These are phyloP conservation scores for Brachypodium distachyon DNA, from an alignment of 202 grass and related monocot species.

Conservation along the genomic window DNA sequence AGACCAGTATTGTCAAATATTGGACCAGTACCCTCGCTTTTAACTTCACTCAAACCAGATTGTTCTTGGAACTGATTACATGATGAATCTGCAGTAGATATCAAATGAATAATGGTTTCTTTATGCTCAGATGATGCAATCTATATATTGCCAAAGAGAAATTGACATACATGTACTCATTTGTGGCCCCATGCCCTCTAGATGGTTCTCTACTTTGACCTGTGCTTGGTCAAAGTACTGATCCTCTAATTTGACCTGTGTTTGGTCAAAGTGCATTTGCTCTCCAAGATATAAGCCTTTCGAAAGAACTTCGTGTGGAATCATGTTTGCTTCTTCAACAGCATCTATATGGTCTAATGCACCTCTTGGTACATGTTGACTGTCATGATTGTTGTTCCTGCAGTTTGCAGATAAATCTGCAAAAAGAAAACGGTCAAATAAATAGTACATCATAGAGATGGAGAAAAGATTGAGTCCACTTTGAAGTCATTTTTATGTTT, in stretches of 20 bases:
- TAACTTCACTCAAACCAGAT: conserved; percentile 41
- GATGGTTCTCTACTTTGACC: conserved; percentile 15
- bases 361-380: conserved; percentile 22
- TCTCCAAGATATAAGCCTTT: conserved; percentile 19
- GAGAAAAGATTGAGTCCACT: neutral
- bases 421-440: neutral
- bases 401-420: conserved; percentile 27
- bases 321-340: conserved; percentile 24
- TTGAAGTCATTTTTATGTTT: neutral
- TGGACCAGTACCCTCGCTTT: conserved; percentile 12
- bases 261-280: conserved; percentile 23
- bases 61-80: conserved; percentile 25
- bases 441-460: neutral
- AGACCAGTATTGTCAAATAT: conserved; percentile 25
- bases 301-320: conserved; percentile 10
- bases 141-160: neutral
- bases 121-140: neutral
- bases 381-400: conserved; percentile 6
- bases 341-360: conserved; percentile 15
- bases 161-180: conserved; percentile 28
- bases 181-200: conserved; percentile 10
- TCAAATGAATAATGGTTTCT: neutral
- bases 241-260: no score
- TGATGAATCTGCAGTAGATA: conserved; percentile 36
- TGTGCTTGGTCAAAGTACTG: conserved; percentile 25